These are phyloP conservation scores for Xylaria sp. DNA, from an alignment of 2,329 filamentous ascomycete species.

Conservation along the genomic window DNA sequence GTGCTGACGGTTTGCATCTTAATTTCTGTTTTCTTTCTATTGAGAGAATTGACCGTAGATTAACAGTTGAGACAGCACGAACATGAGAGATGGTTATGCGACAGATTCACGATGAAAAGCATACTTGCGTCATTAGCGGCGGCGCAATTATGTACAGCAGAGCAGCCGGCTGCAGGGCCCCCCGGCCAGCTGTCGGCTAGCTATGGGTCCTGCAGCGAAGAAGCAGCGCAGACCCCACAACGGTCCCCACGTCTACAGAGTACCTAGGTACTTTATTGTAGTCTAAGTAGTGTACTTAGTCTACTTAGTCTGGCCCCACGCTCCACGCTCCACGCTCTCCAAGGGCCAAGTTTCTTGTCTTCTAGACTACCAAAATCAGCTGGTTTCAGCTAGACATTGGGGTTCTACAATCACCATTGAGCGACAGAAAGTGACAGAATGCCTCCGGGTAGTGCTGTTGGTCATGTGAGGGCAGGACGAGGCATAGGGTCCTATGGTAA, in stretches of 20 bases:
- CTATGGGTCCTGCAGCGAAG: constrained; percentile 9
- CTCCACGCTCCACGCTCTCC: too few relatives aligned
- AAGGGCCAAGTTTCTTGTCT: constrained; percentile 8
- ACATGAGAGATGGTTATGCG: neutral
- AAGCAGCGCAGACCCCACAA: constrained; percentile 1
- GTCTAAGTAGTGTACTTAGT: too few relatives aligned
- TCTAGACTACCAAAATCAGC: constrained; percentile 8
- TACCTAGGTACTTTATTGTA: too few relatives aligned
- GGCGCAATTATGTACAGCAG: neutral
- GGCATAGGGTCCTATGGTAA: neutral
- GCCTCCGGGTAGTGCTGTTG: neutral
- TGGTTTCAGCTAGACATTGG: neutral
- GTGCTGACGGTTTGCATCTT: too few relatives aligned
- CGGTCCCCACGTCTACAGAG: constrained; percentile 8
- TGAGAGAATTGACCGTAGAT: too few relatives aligned
- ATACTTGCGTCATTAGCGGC: constrained; percentile 19
- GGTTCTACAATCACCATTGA: neutral
- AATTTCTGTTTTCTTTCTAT: too few relatives aligned
- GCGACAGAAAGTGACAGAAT: neutral
- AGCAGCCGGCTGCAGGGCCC: neutral
- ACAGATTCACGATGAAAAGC: neutral
- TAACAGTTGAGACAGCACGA: too few relatives aligned
- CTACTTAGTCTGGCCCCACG: too few relatives aligned
- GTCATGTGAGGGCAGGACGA: too few relatives aligned
- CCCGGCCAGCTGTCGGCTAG: neutral